Percentiles rank a stretch among this genome's conserved stretches.
These are phyloP conservation scores for Brassica cretica DNA, from an alignment of 345 rosid genomes.

Conservation along the genomic window DNA sequence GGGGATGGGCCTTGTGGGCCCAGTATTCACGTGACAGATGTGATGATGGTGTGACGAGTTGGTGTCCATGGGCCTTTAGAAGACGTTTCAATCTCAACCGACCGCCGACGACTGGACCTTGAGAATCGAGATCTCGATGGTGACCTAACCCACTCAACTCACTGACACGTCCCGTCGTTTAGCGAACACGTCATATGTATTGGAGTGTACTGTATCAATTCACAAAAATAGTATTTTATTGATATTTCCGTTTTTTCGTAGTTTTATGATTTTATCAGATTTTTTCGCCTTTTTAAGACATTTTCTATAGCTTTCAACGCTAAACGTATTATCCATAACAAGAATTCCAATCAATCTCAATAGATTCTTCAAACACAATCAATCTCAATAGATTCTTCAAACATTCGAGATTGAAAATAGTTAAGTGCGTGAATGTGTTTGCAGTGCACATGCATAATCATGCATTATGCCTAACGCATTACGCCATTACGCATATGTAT, in stretches of 20 bases:
- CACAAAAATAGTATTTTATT: slow-evolving; percentile 26
- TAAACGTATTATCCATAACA: slow-evolving; percentile 7
- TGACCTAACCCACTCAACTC: slow-evolving; percentile 28
- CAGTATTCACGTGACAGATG: slow-evolving; percentile 34
- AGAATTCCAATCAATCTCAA: background rate
- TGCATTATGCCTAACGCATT: background rate
- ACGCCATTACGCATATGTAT: background rate
- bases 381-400: background rate
- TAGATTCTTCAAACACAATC: background rate
- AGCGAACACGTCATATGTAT: slow-evolving; percentile 9
- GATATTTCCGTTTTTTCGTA: slow-evolving; percentile 4
- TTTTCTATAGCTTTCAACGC: background rate
- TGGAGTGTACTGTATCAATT: background rate
- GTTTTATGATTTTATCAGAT: background rate
- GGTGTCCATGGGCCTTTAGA: slow-evolving; percentile 38
- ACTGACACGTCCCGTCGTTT: slow-evolving; percentile 28
- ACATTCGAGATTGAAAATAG: background rate
- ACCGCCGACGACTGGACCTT: slow-evolving; percentile 37
- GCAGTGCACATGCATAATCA: background rate
- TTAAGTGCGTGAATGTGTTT: background rate
- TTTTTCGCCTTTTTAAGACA: background rate
- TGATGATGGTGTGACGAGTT: slow-evolving; percentile 22
- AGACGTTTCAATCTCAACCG: slow-evolving; percentile 32
- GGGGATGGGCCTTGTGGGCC: slow-evolving; percentile 39
- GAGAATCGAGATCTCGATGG: slow-evolving; percentile 26